A percentile compares a stretch with the other conserved stretches of the same genome.
Evolutionary conservation across 2,329 filamentous ascomycete genomes (phyloP).

Genomic region (Cercospora sp.): DNA sequence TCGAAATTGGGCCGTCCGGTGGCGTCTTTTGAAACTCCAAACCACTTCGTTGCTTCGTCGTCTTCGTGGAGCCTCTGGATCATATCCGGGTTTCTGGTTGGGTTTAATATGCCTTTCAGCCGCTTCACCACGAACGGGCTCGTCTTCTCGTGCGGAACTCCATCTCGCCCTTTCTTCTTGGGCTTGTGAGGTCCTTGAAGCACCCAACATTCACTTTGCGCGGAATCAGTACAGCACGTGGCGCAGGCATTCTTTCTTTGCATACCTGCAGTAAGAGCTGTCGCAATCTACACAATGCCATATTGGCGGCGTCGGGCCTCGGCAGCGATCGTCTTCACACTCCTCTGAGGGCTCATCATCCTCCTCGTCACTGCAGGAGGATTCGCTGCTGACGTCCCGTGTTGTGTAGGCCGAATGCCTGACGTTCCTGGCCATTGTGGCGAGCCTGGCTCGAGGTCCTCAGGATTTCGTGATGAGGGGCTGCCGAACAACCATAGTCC

Average conservation of each 20-base stretch:
- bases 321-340: conserved; percentile 38
- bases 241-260: background rate
- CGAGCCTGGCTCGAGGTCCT: background rate
- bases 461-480: conserved; percentile 1
- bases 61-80: conserved; percentile 40
- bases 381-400: conserved; percentile 16
- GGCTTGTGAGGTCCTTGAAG: conserved; percentile 38
- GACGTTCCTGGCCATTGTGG: conserved; percentile 11
- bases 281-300: conserved; percentile 40
- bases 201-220: conserved; percentile 35
- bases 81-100: conserved; percentile 32
- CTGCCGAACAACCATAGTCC: conserved; percentile 10
- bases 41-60: conserved; percentile 45
- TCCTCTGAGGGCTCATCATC: conserved; percentile 26
- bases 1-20: conserved; percentile 39
- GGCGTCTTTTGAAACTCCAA: conserved; percentile 39
- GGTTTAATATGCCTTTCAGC: conserved; percentile 34
- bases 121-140: conserved; percentile 33
- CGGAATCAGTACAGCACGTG: background rate
- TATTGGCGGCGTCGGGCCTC: conserved; percentile 29
- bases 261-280: conserved; percentile 38
- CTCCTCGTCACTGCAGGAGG: conserved; percentile 16
- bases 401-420: conserved; percentile 8
- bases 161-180: conserved; percentile 38
- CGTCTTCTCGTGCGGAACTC: conserved; percentile 43